These are phyloP conservation scores for Delonix regia DNA, from an alignment of 306 rosid species.

Conservation along the genomic window DNA sequence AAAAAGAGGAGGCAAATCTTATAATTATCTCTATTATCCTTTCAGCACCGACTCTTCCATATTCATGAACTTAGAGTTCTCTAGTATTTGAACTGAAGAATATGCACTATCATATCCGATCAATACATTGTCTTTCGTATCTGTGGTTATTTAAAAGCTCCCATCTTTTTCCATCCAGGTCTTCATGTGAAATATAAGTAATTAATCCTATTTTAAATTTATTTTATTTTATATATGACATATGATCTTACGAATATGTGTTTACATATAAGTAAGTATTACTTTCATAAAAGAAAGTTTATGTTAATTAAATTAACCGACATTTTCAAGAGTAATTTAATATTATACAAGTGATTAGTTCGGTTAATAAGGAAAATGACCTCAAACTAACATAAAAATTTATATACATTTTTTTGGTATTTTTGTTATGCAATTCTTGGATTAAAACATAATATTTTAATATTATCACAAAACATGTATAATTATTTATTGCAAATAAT, in stretches of 20 bases:
- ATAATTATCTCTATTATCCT: not conserved
- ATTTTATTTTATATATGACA: too few relatives aligned
- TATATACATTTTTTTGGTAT: too few relatives aligned
- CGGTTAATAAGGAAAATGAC: not conserved
- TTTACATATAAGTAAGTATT: not conserved
- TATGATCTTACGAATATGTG: too few relatives aligned
- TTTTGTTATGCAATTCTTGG: too few relatives aligned
- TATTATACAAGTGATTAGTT: not conserved
- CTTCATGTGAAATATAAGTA: not conserved
- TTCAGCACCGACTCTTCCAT: not conserved
- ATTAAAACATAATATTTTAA: too few relatives aligned
- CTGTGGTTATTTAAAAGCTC: not conserved
- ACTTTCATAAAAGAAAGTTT: not conserved
- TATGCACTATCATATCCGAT: not conserved
- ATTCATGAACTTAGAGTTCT: not conserved
- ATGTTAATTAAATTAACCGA: not conserved
- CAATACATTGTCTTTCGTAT: not conserved
- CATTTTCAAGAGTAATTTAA: not conserved
- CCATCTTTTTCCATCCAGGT: not conserved
- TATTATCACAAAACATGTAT: too few relatives aligned
- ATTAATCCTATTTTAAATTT: too few relatives aligned
- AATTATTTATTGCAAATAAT: too few relatives aligned
- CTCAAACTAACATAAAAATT: not conserved
- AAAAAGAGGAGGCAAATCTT: not conserved
- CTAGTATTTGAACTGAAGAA: not conserved